phyloP scores from a whole-genome alignment of 1,284 basidiomycete species.

The Spongispora temasekensis region DNA sequence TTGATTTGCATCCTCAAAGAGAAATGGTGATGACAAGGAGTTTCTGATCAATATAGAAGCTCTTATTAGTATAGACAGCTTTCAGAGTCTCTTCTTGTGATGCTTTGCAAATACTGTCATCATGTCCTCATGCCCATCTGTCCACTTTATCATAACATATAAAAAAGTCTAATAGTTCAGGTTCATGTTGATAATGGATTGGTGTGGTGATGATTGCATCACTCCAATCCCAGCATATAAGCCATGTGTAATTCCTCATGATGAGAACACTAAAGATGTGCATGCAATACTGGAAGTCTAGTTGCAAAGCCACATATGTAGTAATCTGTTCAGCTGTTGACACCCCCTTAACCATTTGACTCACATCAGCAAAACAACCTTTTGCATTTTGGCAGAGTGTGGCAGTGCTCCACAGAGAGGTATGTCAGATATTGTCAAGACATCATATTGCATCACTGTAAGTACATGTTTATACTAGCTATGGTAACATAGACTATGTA shows the following conservation, averaged over 20 bases:
- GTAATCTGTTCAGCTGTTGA: neutral
- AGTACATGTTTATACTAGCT: too few species aligned
- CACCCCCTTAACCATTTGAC: neutral
- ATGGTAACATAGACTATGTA: too few species aligned
- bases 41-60: neutral
- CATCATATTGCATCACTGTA: too few species aligned
- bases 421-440: too few species aligned
- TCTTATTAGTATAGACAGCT: neutral
- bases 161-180: neutral
- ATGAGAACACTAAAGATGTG: neutral
- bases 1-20: neutral
- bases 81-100: neutral
- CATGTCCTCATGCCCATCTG: neutral
- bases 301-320: neutral
- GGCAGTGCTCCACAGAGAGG: too few species aligned
- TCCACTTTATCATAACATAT: neutral
- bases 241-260: neutral
- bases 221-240: neutral
- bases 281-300: neutral
- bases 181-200: neutral
- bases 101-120: neutral
- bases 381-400: too few species aligned
- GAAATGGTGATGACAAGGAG: neutral
- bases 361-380: too few species aligned
- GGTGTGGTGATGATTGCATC: neutral